phyloP scores from a whole-genome alignment of 805 yeast genomes.

The Cyberlindnera amylophila region DNA sequence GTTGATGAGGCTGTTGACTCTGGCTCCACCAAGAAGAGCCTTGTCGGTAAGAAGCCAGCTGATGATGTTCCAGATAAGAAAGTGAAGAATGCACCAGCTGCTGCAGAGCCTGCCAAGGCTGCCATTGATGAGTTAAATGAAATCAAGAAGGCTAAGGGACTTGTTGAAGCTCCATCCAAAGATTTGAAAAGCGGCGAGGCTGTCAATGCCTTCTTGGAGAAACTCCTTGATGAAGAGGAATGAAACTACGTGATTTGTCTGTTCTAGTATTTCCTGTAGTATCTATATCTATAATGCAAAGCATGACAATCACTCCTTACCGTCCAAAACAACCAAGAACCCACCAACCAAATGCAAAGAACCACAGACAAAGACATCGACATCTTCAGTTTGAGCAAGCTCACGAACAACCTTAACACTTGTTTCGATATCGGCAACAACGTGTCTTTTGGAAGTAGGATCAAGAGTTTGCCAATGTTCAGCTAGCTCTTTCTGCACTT shows the following conservation, averaged over 20 bases:
- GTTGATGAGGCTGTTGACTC: constrained; percentile 10
- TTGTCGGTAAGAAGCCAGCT: neutral
- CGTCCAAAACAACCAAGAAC: constrained; percentile 76
- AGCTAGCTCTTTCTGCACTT: constrained; percentile 74
- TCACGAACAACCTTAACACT: constrained; percentile 52
- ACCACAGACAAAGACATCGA: constrained; percentile 89
- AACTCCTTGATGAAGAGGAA: neutral
- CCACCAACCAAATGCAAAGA: constrained; percentile 95
- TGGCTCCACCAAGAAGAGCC: neutral
- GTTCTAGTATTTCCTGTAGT: too few species aligned
- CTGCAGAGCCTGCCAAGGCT: constrained; percentile 25
- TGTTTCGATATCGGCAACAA: constrained; percentile 73
- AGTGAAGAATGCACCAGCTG: constrained; percentile 15
- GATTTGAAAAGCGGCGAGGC: constrained; percentile 11
- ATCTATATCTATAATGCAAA: too few species aligned
- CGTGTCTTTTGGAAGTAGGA: constrained; percentile 39
- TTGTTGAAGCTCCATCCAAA: constrained; percentile 3
- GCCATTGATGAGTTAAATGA: constrained; percentile 23
- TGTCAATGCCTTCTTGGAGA: constrained; percentile 8
- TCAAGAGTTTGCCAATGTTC: constrained; percentile 63
- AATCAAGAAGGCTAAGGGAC: constrained; percentile 1
- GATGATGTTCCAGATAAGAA: neutral
- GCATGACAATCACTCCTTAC: constrained; percentile 11
- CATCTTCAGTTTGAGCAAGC: constrained; percentile 20
- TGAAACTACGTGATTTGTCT: neutral